Conservation (phyloP, 257 asterid species). For the Asclepias syriaca region DNA sequence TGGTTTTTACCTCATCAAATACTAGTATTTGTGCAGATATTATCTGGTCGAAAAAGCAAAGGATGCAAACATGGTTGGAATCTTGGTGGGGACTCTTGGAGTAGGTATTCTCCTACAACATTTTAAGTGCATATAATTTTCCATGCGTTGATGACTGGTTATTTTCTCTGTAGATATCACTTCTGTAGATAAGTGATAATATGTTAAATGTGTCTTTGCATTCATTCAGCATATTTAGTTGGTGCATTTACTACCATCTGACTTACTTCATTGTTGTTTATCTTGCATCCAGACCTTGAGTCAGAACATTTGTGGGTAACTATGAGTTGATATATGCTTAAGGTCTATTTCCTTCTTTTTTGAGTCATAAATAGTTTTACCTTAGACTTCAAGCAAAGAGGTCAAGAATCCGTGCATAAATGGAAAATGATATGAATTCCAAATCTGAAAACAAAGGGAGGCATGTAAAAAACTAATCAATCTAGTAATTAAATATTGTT, state of each 20-base stretch:
- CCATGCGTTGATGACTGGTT: not conserved
- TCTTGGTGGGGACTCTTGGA: conserved; percentile 98
- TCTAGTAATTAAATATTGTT: not conserved
- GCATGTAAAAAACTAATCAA: not conserved
- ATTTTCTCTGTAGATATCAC: not conserved
- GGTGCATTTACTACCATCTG: not conserved
- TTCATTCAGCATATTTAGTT: not conserved
- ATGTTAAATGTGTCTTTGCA: not conserved
- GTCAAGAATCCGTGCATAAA: not conserved
- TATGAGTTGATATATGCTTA: not conserved
- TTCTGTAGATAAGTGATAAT: not conserved
- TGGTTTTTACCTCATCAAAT: not conserved
- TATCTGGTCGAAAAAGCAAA: conserved; percentile 91
- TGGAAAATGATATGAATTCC: not conserved
- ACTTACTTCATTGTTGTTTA: not conserved
- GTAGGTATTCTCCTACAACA: conserved; percentile 47
- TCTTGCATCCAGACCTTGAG: not conserved
- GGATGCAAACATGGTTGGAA: conserved; percentile 94
- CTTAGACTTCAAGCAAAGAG: not conserved
- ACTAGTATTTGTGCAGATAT: conserved; percentile 46
- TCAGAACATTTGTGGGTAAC: not conserved
- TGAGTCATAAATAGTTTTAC: not conserved
- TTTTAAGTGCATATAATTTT: not conserved
- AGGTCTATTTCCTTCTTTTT: not conserved
- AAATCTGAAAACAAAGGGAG: not conserved